Conservation (phyloP, 768 basidiomycete genomes). For the Gymnopilus dilepis region DNA sequence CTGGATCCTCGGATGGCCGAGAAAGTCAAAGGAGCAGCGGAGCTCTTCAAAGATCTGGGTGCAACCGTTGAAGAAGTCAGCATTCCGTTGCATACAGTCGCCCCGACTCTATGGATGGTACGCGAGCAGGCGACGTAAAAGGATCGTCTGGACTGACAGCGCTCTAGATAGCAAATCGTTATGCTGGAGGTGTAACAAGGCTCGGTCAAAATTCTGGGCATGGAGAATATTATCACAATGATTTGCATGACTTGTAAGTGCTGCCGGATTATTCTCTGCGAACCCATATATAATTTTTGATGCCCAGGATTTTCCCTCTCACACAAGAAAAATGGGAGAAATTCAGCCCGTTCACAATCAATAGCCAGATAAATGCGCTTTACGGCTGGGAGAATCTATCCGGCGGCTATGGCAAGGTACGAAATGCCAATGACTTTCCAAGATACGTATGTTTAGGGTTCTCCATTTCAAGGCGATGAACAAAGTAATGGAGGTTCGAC, state of each 20-base stretch:
- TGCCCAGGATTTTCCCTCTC: slow-evolving; percentile 22
- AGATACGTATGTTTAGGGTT: not conserved
- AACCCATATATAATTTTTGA: too few species aligned
- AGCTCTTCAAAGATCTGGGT: slow-evolving; percentile 40
- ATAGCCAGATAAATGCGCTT: slow-evolving; percentile 24
- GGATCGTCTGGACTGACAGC: not conserved
- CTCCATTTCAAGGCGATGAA: slow-evolving; percentile 23
- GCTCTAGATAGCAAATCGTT: slow-evolving; percentile 22
- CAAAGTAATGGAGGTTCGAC: slow-evolving; percentile 24
- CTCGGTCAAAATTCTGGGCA: slow-evolving; percentile 26
- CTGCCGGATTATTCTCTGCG: too few species aligned
- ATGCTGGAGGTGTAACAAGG: slow-evolving; percentile 24
- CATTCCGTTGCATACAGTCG: slow-evolving; percentile 41
- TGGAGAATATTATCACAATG: slow-evolving; percentile 27
- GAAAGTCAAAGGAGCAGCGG: slow-evolving; percentile 38
- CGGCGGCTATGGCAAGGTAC: slow-evolving; percentile 25
- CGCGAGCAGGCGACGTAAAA: not conserved
- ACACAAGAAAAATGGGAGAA: slow-evolving; percentile 30
- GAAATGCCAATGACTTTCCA: not conserved
- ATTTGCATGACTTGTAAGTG: slow-evolving; percentile 22
- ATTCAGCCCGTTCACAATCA: slow-evolving; percentile 26
- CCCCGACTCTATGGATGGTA: slow-evolving; percentile 30
- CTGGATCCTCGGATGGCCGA: slow-evolving; percentile 41
- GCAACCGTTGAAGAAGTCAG: slow-evolving; percentile 46
- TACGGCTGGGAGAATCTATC: slow-evolving; percentile 27